phyloP scores from a whole-genome alignment of 2,329 filamentous ascomycete species.

The Fusarium coicis region DNA sequence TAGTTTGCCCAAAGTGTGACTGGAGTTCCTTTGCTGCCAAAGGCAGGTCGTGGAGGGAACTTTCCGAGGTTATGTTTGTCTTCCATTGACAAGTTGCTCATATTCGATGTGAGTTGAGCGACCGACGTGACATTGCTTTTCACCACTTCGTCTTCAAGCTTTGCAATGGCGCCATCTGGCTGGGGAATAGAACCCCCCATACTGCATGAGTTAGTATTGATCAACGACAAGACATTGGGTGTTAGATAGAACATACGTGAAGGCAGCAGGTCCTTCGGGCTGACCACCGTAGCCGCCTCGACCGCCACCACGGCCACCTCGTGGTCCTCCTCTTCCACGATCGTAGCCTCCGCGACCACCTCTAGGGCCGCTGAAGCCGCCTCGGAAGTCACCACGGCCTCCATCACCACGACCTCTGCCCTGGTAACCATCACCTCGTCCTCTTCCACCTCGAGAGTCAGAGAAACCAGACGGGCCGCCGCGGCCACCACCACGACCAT shows the following conservation, averaged over 20 bases:
- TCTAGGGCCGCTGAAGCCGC: conserved; percentile 28
- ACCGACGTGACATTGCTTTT: conserved; percentile 43
- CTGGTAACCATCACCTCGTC: conserved; percentile 26
- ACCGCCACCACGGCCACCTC: conserved; percentile 22
- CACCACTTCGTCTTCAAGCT: conserved; percentile 57
- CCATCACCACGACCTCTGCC: conserved; percentile 11
- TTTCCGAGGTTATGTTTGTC: conserved; percentile 39
- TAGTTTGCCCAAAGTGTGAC: conserved; percentile 66
- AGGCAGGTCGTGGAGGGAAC: conserved; percentile 62
- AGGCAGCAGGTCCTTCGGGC: conserved; percentile 15
- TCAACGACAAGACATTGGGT: background rate
- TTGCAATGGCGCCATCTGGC: conserved; percentile 43
- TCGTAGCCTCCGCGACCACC: conserved; percentile 35
- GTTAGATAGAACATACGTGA: conserved; percentile 31
- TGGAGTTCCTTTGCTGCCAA: conserved; percentile 55
- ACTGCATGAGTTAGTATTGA: conserved; percentile 32
- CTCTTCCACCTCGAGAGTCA: conserved; percentile 35
- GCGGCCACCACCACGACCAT: conserved; percentile 29
- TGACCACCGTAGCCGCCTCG: conserved; percentile 12
- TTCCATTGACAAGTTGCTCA: conserved; percentile 50
- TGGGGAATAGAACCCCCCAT: conserved; percentile 32
- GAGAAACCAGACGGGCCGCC: conserved; percentile 11
- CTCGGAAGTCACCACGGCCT: conserved; percentile 25
- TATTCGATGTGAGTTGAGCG: conserved; percentile 47
- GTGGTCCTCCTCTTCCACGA: conserved; percentile 35